Conservation (phyloP, 2,329 filamentous ascomycete species). For the Pseudogymnoascus verrucosus region DNA sequence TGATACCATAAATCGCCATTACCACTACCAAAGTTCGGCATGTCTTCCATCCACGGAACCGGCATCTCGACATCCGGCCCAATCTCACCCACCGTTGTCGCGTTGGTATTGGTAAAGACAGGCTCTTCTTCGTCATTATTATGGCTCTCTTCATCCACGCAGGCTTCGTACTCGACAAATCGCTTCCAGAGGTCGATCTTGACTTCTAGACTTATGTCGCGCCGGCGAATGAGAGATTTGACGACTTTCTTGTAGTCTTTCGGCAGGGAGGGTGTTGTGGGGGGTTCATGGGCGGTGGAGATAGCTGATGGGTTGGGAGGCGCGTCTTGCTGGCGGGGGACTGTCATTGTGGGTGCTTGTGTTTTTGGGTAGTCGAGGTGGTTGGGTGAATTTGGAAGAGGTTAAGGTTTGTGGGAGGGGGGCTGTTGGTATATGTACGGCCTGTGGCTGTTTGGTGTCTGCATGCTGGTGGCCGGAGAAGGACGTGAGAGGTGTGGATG, state of each 20-base stretch:
- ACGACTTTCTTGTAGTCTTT: not conserved
- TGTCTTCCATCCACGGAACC: not conserved
- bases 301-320: not conserved
- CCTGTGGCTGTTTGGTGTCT: not conserved
- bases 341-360: not conserved
- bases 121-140: not conserved
- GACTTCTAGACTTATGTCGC: not conserved
- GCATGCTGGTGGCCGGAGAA: not conserved
- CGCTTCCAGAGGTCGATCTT: conserved; percentile 1
- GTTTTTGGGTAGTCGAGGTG: not conserved
- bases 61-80: not conserved
- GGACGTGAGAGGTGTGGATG: not conserved
- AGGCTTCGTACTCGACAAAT: not conserved
- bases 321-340: not conserved
- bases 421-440: not conserved
- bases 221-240: not conserved
- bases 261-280: not conserved
- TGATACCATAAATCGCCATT: not conserved
- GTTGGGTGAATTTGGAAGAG: not conserved
- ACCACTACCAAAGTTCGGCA: not conserved
- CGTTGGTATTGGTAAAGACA: not conserved
- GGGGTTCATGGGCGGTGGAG: not conserved
- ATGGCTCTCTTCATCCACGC: not conserved
- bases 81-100: not conserved
- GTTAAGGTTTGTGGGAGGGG: not conserved